Evolutionary conservation across 2,329 filamentous ascomycete genomes (phyloP).

Genomic region (Pezicula carpinea): DNA sequence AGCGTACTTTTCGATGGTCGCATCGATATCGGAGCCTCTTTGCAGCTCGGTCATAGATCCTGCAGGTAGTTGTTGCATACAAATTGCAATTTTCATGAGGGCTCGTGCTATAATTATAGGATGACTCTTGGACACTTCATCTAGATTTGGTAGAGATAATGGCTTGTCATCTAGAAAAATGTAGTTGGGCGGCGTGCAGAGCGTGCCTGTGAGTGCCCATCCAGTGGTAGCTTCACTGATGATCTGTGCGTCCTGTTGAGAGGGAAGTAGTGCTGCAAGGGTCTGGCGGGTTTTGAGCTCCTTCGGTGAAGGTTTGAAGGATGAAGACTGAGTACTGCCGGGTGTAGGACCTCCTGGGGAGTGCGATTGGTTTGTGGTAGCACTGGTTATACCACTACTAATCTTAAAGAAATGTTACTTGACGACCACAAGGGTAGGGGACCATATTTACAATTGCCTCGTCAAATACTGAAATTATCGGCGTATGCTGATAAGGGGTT

Average conservation of each 20-base stretch:
- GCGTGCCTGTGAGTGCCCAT: not conserved
- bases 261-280: slow-evolving; percentile 4
- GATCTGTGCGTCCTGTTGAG: slow-evolving; percentile 2
- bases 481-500: too few relatives aligned
- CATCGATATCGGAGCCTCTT: not conserved
- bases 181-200: not conserved
- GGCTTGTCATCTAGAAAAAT: not conserved
- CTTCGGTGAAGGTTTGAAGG: too few relatives aligned
- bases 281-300: slow-evolving; percentile 31
- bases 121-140: not conserved
- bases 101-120: slow-evolving; percentile 1
- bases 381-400: too few relatives aligned
- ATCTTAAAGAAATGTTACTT: too few relatives aligned
- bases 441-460: too few relatives aligned
- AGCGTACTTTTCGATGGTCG: not conserved
- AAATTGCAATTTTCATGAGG: slow-evolving; percentile 2
- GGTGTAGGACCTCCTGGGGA: not conserved
- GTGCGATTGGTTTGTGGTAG: not conserved
- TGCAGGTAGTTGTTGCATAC: slow-evolving; percentile 5
- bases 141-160: not conserved
- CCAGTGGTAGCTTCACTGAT: not conserved
- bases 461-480: too few relatives aligned
- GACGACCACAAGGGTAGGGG: too few relatives aligned
- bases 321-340: too few relatives aligned
- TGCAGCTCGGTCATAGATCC: too few relatives aligned